Evolutionary conservation across 2,329 filamentous ascomycete species (phyloP), one percentile per base, ranked within the genome.

Genomic region (Dothideomycetes sp.): DNA sequence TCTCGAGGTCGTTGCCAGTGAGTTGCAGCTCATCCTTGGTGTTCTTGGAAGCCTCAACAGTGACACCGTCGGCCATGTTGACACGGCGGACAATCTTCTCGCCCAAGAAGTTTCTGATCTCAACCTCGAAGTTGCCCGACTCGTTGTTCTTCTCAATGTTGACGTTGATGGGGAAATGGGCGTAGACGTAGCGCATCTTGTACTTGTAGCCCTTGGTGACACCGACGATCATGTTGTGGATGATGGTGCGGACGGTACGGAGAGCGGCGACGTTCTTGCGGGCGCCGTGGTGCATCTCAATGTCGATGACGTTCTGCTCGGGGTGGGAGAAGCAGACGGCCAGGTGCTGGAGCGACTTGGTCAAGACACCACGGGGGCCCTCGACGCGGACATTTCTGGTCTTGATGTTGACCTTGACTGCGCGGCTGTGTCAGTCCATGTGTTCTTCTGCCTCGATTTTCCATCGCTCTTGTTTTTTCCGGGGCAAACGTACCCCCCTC

Each of bases 111-210:
- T 95, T 95, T 69, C 82, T 82, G 76, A 98, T 96, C 82, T 98
- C 91, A 64, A 98, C 84, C 71, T 94, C 84, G 65, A 64, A 83
- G 59, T 81, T 71, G 57, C 81, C 88, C 51, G 85, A 91, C 74
- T 96, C 91, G 63, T 69, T 67, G 79, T 89, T 89, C 83, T 95
- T 88, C 62, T 94, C 87, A 57, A 98, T 71, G 78, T 95, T 96
- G 75, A 98, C 89, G 80, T 98, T 98, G 86, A 98, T 98, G 72
- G 91, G 91, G 68, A 98, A 98, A 82, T 98, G 91, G 68, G 91
- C 91, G 70, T 98, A 98, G 71, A 98, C 91, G 76, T 98, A 98
- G 64, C 93, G 86, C 89, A 98, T 96, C 85, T 98, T 98, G 84
- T 98, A 98, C 77, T 93, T 93, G 85, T 83, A 98, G 58, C 91